These are phyloP conservation scores for Termitomyces sp. DNA, from an alignment of 768 basidiomycete genomes.

Conservation along the genomic window DNA sequence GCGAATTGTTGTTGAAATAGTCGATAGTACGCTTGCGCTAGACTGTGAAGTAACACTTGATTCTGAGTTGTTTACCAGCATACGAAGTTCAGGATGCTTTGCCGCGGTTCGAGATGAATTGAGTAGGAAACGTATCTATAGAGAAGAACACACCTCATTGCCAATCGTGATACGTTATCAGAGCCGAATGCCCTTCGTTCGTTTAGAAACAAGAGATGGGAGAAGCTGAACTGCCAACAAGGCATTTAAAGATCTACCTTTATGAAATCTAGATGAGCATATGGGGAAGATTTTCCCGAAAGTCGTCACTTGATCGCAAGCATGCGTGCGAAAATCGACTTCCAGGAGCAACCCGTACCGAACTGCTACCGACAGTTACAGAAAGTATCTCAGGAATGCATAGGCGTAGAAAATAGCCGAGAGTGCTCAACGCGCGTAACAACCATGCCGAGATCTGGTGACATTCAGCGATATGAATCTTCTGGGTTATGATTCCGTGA, in stretches of 20 bases:
- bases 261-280: slow-evolving; percentile 24
- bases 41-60: background rate
- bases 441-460: slow-evolving; percentile 9
- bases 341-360: slow-evolving; percentile 4
- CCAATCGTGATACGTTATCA: slow-evolving; percentile 1
- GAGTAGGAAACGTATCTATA: background rate
- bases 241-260: slow-evolving; percentile 18
- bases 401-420: slow-evolving; percentile 2
- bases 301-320: slow-evolving; percentile 27
- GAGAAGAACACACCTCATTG: slow-evolving; percentile 10
- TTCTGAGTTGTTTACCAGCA: background rate
- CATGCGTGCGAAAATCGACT: slow-evolving; percentile 17
- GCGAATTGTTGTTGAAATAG: background rate
- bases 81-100: background rate
- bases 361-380: slow-evolving; percentile 4
- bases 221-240: background rate
- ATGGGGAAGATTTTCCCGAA: slow-evolving; percentile 23
- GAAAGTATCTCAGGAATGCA: background rate
- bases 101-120: background rate
- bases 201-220: too few relatives aligned
- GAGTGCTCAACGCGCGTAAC: slow-evolving; percentile 4
- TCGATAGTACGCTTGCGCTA: background rate
- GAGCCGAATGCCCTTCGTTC: background rate
- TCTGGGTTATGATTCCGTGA: background rate
- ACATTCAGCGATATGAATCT: slow-evolving; percentile 2